Evolutionary conservation across 2,329 filamentous ascomycete genomes (phyloP), one percentile per base, ranked within the genome.

Genomic region (Talaromyces funiculosus): DNA sequence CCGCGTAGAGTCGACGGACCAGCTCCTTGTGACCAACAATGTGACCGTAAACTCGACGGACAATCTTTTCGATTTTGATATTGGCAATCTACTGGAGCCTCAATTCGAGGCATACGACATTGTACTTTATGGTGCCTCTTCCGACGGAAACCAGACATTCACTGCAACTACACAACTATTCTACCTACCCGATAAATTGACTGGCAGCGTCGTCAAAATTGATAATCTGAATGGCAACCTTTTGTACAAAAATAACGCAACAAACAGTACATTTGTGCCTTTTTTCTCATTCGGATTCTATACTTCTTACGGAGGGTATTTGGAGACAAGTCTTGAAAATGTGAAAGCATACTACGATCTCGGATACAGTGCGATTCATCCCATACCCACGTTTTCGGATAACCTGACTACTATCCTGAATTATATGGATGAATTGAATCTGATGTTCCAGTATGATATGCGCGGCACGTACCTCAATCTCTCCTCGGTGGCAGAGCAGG

Each of bases 391-490:
- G 16, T 61, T 58, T 10, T 61, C 60, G 20, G 22, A 49, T 18
- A 61, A 61, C 33, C 8, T 58, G n/a, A 45, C 60, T n/a, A 53
- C 56, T 18, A 54, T 61, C 26, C 29, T 61, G 26, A 47, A 61
- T 40, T 61, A 61, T 57, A 33, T 61, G 45, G 60, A 61, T 38
- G 60, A 61, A 18, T 33, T 61, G 18, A 61, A 61, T 14, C n/a
- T 61, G n/a, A 26, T 57, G 35, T 61, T 61, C 47, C 60, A 61
- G 38, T 61, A 61, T 53, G 60, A 61, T 42, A 61, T 61, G 60
- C 60, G 60, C 24, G 55, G 55, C n/a, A 58, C 54, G 1, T 61
- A 61, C 16, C 53, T 31, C n/a, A 61, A 61, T 35, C 6, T 61
- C 37, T 54, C 54, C 3, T 61, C 60, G 1, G 55, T 61, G 3